Conservation (phyloP, 2,329 filamentous ascomycete genomes). For the Sarocladium brachiariae region DNA sequence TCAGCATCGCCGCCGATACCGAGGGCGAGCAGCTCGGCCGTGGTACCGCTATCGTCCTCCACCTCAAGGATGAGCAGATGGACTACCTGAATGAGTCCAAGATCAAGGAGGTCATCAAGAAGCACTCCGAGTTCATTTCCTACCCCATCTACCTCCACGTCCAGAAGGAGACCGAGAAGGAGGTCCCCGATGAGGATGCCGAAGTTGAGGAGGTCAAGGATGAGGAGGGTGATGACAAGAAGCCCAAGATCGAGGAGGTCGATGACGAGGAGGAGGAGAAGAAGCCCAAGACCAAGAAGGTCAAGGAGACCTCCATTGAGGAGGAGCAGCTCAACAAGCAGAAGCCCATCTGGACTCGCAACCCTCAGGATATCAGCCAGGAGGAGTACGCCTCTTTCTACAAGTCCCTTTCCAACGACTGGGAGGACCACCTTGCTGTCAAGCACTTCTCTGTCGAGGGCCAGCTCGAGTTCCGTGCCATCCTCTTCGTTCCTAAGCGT, state of each 20-base stretch:
- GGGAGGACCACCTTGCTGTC: slow-evolving; percentile 98
- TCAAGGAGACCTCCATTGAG: slow-evolving; percentile 98
- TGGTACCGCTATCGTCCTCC: slow-evolving; percentile 95
- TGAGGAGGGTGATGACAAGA: slow-evolving; percentile 82
- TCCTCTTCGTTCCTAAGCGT: slow-evolving; percentile 99
- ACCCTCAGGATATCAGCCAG: slow-evolving; percentile 86
- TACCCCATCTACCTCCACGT: slow-evolving; percentile 99
- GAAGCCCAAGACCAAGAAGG: slow-evolving; percentile 97
- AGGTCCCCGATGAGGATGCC: slow-evolving; percentile 93
- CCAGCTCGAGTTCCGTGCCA: slow-evolving; percentile 99
- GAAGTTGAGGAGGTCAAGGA: slow-evolving; percentile 58
- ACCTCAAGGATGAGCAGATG: slow-evolving; percentile 98
- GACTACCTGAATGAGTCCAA: slow-evolving; percentile 98
- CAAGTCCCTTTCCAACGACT: slow-evolving; percentile 99
- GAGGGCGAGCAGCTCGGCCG: slow-evolving; percentile 87
- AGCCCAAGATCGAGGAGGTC: slow-evolving; percentile 91
- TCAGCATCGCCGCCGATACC: slow-evolving; percentile 85
- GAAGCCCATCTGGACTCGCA: slow-evolving; percentile 99
- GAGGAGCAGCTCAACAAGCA: slow-evolving; percentile 99
- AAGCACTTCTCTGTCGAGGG: slow-evolving; percentile 99
- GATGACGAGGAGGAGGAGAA: slow-evolving; percentile 83
- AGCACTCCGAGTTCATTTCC: slow-evolving; percentile 99
- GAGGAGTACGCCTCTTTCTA: slow-evolving; percentile 99
- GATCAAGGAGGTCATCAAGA: slow-evolving; percentile 99
- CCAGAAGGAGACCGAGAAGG: slow-evolving; percentile 97